Evolutionary conservation across 768 basidiomycete species (phyloP), one percentile per base, ranked within the genome.

Genomic region (Cystobasidium tubakii): DNA sequence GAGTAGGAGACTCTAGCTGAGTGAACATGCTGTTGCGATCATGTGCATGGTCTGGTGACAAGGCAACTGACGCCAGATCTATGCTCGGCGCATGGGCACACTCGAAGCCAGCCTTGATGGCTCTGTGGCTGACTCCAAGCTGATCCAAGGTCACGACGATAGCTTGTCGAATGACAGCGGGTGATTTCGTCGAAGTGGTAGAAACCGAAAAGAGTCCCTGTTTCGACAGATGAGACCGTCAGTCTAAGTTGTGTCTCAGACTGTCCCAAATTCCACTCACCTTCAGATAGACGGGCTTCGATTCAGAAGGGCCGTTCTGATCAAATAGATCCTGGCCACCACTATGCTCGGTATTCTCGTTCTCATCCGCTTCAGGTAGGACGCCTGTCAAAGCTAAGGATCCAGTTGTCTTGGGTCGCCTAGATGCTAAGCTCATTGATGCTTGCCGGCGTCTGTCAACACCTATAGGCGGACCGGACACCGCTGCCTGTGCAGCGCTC

Each of bases 51-150:
- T 69, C 60, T 60, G 33, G 60, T 1, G 66, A 74, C 6, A 39
- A 60, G 19, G 76, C 77, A 15, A 95, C 84, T 17, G 91, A 89
- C 1, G 89, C 85, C 12, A 97, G 82, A 79, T 96, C 93, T 81
- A 98, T 97, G 33, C 91, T 93, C 0, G 95, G 95, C 34, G 90
- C 82, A 80, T 99, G 92, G 27, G 95, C 90, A 82, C 96, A 99
- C 81, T 99, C 95, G 80, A 92, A 98, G 1, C 95, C 96, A 73
- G 87, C 84, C 82, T 88, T 90, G 77, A 87, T 92, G 81, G 92
- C 90, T 46, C 92, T 86, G 80, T 96, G 92, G 81, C 92, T 91
- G 36, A 99, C 90, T 76, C 94, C 92, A 87, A 98, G 92, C 60
- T 94, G 87, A 78, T 94, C 91, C 44, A 98, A 85, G 0, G 96